A percentile compares a stretch with the other conserved stretches of the same genome.
These are phyloP conservation scores for Ochromonas danica DNA, from an alignment of 108 stramenopile genomes.

Conservation along the genomic window DNA sequence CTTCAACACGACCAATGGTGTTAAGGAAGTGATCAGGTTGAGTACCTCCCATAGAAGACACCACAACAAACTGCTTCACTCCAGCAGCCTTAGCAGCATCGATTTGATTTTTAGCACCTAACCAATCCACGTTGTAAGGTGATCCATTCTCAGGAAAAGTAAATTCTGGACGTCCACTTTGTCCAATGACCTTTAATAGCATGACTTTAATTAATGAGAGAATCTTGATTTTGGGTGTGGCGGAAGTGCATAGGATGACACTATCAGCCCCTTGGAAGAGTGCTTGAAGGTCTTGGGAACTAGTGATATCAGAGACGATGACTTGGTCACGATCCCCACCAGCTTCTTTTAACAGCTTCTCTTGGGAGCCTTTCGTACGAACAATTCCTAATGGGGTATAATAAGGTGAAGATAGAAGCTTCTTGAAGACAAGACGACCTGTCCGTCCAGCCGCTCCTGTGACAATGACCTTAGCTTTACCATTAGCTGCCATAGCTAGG, in stretches of 20 bases:
- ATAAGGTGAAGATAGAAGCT: constrained; percentile 43
- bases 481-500: no score
- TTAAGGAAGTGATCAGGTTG: constrained; percentile 80
- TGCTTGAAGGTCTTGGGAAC: constrained; percentile 46
- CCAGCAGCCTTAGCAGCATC: constrained; percentile 77
- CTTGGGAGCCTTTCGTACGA: constrained; percentile 43
- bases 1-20: constrained; percentile 65
- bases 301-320: constrained; percentile 63
- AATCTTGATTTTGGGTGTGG: constrained; percentile 61
- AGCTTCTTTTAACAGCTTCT: constrained; percentile 12
- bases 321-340: constrained; percentile 39
- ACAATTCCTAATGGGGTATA: constrained; percentile 57
- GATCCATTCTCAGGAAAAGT: not conserved
- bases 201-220: not conserved
- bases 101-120: constrained; percentile 76
- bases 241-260: constrained; percentile 72
- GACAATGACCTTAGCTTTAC: constrained; percentile 54
- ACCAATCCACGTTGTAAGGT: not conserved
- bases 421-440: constrained; percentile 63
- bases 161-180: not conserved
- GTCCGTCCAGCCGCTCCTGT: constrained; percentile 72
- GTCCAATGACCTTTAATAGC: not conserved
- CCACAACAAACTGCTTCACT: constrained; percentile 70
- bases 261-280: constrained; percentile 64
- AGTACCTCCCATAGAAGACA: constrained; percentile 76